Evolutionary conservation across 495 filamentous ascomycete species (phyloP).

Genomic region (Extremus antarcticus): DNA sequence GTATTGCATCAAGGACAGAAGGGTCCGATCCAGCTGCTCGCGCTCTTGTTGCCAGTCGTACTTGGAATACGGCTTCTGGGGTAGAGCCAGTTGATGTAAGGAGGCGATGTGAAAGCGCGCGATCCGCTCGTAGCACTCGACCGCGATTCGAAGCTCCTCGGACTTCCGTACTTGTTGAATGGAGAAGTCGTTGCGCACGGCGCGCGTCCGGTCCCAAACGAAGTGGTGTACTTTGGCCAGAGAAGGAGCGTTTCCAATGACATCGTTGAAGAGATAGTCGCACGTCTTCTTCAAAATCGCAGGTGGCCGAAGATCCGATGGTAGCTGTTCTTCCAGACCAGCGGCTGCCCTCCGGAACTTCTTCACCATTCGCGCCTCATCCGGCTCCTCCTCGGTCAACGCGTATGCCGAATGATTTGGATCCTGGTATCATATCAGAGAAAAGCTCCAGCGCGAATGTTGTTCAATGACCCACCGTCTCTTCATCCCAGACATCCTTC

Average conservation of each 20-base stretch:
- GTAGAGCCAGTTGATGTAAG: constrained; percentile 67
- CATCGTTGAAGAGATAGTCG: constrained; percentile 69
- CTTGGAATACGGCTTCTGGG: constrained; percentile 48
- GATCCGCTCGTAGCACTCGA: constrained; percentile 80
- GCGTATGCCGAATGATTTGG: constrained; percentile 30
- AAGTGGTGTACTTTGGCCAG: constrained; percentile 69
- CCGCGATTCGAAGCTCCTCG: constrained; percentile 51
- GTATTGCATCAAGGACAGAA: constrained; percentile 77
- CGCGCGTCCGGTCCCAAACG: constrained; percentile 87
- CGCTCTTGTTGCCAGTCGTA: constrained; percentile 84
- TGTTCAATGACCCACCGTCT: constrained; percentile 30
- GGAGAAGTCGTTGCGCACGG: constrained; percentile 87
- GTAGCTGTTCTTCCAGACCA: constrained; percentile 80
- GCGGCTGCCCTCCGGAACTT: constrained; percentile 82
- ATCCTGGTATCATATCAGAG: constrained; percentile 5
- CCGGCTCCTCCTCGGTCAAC: constrained; percentile 31
- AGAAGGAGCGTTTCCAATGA: constrained; percentile 53
- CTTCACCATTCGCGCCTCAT: constrained; percentile 63
- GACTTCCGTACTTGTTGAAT: constrained; percentile 68
- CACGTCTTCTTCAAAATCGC: constrained; percentile 57
- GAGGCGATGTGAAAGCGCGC: constrained; percentile 84
- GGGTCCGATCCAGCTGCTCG: constrained; percentile 80
- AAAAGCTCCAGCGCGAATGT: background rate
- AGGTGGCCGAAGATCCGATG: constrained; percentile 83
- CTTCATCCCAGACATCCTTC: constrained; percentile 41